Percentiles rank a stretch among this genome's conserved stretches.
These are phyloP conservation scores for Oryza punctata DNA, from an alignment of 176 grass and related monocot genomes.

Conservation along the genomic window DNA sequence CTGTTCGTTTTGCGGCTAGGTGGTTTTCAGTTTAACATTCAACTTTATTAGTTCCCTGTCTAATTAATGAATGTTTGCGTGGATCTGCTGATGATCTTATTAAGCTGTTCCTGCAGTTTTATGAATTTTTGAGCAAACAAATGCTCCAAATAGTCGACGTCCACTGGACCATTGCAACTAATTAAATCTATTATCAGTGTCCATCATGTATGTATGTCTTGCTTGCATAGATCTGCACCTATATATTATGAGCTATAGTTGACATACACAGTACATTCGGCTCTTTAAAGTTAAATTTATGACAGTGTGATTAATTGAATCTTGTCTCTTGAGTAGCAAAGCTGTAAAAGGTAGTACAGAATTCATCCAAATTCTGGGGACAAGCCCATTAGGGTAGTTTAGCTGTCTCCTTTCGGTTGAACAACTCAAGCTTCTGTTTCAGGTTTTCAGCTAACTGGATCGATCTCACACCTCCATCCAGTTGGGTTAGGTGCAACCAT, in stretches of 20 bases:
- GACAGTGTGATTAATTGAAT: neutral
- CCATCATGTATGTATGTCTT: neutral
- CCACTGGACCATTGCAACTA: neutral
- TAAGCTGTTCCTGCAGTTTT: neutral
- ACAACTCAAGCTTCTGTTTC: neutral
- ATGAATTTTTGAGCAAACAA: neutral
- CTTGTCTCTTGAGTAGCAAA: neutral
- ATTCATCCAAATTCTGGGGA: neutral
- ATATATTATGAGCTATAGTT: neutral
- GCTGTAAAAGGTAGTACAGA: neutral
- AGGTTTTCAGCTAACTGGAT: neutral
- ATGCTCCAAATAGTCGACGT: neutral
- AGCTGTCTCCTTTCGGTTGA: neutral
- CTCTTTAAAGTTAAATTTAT: slow-evolving; percentile 9
- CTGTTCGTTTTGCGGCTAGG: slow-evolving; percentile 29
- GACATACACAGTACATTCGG: neutral
- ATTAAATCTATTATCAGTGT: neutral
- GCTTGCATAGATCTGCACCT: neutral
- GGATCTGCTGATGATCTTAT: neutral
- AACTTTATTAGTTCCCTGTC: neutral
- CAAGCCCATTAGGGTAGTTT: neutral
- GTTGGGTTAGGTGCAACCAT: neutral
- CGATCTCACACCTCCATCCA: neutral
- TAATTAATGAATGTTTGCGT: neutral
- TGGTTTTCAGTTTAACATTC: neutral